Evolutionary conservation across 129 eudicot species (phyloP), one percentile per base, ranked within the genome.

Genomic region (Pulicaria dysenterica): DNA sequence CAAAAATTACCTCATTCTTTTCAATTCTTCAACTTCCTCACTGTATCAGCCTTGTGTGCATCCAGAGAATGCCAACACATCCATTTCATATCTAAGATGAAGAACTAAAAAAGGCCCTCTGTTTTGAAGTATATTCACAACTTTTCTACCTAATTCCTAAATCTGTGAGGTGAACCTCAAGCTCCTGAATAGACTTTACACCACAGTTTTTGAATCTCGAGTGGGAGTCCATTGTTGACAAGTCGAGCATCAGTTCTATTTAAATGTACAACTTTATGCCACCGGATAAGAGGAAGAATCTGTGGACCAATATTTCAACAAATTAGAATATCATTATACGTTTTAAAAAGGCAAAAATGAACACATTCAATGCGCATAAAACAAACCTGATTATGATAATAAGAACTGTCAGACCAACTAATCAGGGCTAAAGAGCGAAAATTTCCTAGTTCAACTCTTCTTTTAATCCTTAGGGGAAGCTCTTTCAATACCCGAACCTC

Each of bases 71-170:
- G 94, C 87, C 76, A 88, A 70, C 94, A 88, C 85, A 62, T 88
- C 94, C 94, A 84, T 88, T 74, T 88, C 94, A 46, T 95, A 95
- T 88, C 99, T 84, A 64, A 95, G 88, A 77, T 95, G 99, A 64
- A 95, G 96, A 38, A 90, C 99, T 37, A 95, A 75, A 76, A 81
- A 95, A 1, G 97, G 96, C n/a, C 95, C 94, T 0, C 80, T 87
- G 65, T 81, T 86, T 74, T 87, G 78, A 15, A 95, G 82, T 43
- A 87, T 82, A 7, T 74, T 80, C 40, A 93, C 92, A 14, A 87
- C 79, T 64, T 85, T 89, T 78, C 67, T 82, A 19, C 92, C 96
- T 56, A 93, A 80, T 64, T 85, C 89, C 82, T 89, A 90, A 17
- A 93, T 93, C 76, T 89, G 87, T 3, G 91, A 80, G 14, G 96